Evolutionary conservation across 169 alveolate genomes (phyloP), one percentile per base, ranked within the genome.

Genomic region (Babesia microti): DNA sequence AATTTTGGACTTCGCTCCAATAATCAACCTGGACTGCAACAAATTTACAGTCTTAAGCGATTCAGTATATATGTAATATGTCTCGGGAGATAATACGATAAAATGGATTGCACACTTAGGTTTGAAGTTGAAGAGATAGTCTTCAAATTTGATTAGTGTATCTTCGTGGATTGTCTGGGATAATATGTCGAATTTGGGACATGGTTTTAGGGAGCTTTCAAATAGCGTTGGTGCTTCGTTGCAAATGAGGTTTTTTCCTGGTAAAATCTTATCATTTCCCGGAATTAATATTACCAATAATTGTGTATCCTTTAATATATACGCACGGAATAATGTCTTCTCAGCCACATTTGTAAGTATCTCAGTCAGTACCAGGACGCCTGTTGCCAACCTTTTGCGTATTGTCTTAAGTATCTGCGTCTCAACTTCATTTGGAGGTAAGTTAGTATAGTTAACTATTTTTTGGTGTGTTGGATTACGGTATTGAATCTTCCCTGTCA

Each of bases 161-260:
- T 48, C 57, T 29, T 48, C 30, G 36, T 48, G 32, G 14, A 48
- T 30, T 11, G 36, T 30, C n/a, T 11, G 3, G n/a, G 12, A 14
- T 2, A n/a, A 18, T 6, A 3, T 12, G 15, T 48, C 23, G 21
- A 51, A 48, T 12, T 48, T 48, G 17, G 2, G 29, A 22, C 30
- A 17, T 4, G 30, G 18, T 12, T 29, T 14, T 21, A 36, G 15
- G 3, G 57, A 11, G 32, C 30, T 36, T 2, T 32, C 56, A 11
- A 55, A 36, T n/a, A n/a, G n/a, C 6, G 59, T 55, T 6, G 11
- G 58, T 2, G 59, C 59, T 7, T 48, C 59, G 36, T 48, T 37
- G 36, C 59, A 48, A 11, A 21, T 17, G 2, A n/a, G n/a, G n/a
- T 40, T 40, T 19, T 12, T 12, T 34, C 59, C 57, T 11, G 51